Base-by-base conservation (phyloP, 169 alveolate species). In the Toxoplasma gondii region DNA sequence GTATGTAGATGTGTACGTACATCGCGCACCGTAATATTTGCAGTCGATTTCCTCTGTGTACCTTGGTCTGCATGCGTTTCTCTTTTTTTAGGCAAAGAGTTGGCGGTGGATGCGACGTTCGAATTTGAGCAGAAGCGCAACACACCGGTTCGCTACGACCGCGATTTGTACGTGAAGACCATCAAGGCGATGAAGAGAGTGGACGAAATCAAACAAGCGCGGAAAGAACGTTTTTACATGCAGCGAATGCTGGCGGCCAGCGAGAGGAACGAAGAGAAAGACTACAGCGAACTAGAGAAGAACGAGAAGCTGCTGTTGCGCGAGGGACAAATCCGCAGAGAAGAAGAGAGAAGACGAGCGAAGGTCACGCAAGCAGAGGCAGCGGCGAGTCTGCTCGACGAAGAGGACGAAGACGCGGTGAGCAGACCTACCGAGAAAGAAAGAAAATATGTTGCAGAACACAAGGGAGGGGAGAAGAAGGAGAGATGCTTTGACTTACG, bases 81-180 rank as follows among this genome's bases (percentile, higher is more conserved):
- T 64, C n/a, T 16, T 64, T 19, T 64, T 19, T 19, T 24, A 74
- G 99, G 99, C 45, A 98, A 99, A 97, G 99, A 99, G 97, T 97
- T 99, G 99, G 97, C 97, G 64, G 97, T 97, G 19, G 99, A 99
- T 95, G 96, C 98, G 44, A 98, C 98, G 38, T 98, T 99, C 92
- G 99, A 98, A 74, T 99, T 98, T 95, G 99, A 99, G 97, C 97
- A 98, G 98, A 98, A 98, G 93, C 96, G 99, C 94, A 98, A 99
- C 95, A 98, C 97, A 74, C 99, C 99, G 9, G 94, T 93, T 88
- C 97, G 99, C 81, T 99, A 99, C 96, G 99, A 99, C 97, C 97
- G 99, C 92, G 98, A 98, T 92, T 87, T 98, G 91, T 98, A 98
- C 96, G 98, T 99, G 53, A 98, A 98, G 95, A 99, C 99, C 44